These are phyloP conservation scores for Syncephalastrum monosporum DNA, from an alignment of 371 early-diverging fungal genomes.

Conservation along the genomic window DNA sequence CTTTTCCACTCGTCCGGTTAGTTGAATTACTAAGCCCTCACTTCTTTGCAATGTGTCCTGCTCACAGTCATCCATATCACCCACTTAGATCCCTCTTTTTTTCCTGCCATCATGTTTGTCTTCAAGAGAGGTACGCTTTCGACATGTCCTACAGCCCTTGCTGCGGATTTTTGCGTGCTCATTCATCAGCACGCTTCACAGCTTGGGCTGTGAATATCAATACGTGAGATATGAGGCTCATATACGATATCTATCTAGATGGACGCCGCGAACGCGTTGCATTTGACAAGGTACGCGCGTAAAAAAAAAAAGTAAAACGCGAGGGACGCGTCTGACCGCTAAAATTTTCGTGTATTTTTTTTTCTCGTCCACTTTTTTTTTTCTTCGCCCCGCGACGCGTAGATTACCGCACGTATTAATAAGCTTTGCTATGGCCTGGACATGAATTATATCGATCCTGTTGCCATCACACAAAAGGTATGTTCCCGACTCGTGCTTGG, in stretches of 20 bases:
- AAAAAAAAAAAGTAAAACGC: constrained; percentile 8
- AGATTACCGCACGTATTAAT: constrained; percentile 88
- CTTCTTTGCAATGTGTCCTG: constrained; percentile 2
- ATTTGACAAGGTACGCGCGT: constrained; percentile 73
- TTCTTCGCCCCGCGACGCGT: not conserved
- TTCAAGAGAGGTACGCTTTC: constrained; percentile 65
- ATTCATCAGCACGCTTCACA: not conserved
- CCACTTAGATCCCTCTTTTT: not conserved
- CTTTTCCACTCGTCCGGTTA: not conserved
- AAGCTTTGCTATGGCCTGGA: constrained; percentile 88
- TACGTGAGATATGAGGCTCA: constrained; percentile 2
- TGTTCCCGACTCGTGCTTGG: not conserved
- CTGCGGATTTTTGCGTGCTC: not conserved
- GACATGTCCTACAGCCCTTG: not conserved
- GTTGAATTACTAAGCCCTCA: not conserved
- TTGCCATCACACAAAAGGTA: constrained; percentile 82
- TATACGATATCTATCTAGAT: constrained; percentile 38
- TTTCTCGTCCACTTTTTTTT: not conserved
- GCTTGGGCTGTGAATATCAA: not conserved
- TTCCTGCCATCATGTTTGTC: constrained; percentile 60
- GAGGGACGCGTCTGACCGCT: constrained; percentile 3
- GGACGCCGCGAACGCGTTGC: constrained; percentile 81
- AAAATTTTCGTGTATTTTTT: constrained; percentile 1
- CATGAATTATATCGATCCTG: constrained; percentile 85
- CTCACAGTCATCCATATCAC: not conserved